Evolutionary conservation across 108 stramenopile species (phyloP).

Genomic region (Heterococcus sp.): DNA sequence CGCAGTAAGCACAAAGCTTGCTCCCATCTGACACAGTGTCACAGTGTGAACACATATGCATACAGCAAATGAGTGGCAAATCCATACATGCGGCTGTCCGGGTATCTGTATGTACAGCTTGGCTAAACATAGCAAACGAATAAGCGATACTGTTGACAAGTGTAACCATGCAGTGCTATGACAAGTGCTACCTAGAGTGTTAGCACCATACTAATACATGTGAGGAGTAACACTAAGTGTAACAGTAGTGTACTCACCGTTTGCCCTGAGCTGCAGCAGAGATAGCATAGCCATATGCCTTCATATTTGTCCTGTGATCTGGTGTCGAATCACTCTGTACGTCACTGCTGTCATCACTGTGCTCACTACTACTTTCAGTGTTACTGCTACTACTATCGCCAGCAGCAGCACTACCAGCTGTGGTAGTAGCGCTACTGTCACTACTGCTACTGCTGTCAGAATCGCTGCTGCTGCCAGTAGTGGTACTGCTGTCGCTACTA

Average conservation of each 20-base stretch:
- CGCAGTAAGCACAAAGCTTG: conserved; percentile 1
- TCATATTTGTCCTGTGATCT: background rate
- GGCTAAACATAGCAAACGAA: too few species aligned
- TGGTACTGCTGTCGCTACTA: conserved; percentile 15
- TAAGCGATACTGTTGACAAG: too few species aligned
- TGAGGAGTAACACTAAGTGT: conserved; percentile 3
- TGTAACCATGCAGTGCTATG: background rate
- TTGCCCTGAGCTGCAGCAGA: background rate
- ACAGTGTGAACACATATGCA: too few species aligned
- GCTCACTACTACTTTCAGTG: conserved; percentile 17
- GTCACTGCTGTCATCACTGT: background rate
- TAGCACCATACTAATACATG: background rate
- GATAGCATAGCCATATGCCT: background rate
- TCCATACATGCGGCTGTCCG: too few species aligned
- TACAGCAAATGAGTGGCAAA: too few species aligned
- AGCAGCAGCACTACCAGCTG: background rate
- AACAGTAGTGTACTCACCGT: background rate
- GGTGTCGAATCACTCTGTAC: background rate
- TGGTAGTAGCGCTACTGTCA: conserved; percentile 15
- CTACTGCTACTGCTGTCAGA: conserved; percentile 26
- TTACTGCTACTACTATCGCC: conserved; percentile 10
- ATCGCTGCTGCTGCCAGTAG: conserved; percentile 14
- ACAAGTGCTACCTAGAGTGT: background rate
- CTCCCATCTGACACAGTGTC: background rate
- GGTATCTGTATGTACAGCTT: too few species aligned